Evolutionary conservation across 208 protist genomes (phyloP).

Genomic region (Strigomonas culicis): DNA sequence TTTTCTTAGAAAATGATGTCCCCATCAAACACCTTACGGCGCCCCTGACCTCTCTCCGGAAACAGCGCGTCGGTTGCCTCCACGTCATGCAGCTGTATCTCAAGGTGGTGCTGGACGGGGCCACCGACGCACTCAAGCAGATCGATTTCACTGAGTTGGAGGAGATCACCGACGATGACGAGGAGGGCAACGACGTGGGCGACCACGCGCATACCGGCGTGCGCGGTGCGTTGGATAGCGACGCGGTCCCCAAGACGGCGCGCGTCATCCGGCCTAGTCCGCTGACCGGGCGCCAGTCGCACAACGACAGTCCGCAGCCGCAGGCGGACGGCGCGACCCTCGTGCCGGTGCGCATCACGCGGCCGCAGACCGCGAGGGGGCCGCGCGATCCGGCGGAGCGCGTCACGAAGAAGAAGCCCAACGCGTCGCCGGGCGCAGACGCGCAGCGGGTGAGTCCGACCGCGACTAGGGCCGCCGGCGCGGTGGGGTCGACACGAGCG

Average conservation of each 20-base stretch:
- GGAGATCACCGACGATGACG: conserved; percentile 13
- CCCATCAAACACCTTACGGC: conserved; percentile 33
- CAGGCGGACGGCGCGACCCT: background rate
- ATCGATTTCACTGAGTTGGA: conserved; percentile 29
- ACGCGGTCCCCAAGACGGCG: background rate
- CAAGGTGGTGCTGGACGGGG: conserved; percentile 22
- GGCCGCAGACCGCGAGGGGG: background rate
- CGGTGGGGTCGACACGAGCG: no score
- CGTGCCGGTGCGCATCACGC: conserved; percentile 2
- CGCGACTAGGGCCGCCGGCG: background rate
- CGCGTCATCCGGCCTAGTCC: conserved; percentile 4
- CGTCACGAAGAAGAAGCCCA: conserved; percentile 20
- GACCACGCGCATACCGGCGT: background rate
- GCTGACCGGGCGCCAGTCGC: background rate
- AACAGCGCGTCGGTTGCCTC: conserved; percentile 30
- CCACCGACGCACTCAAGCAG: conserved; percentile 7
- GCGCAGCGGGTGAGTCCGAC: background rate
- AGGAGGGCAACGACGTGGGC: conserved; percentile 1
- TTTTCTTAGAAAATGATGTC: conserved; percentile 33
- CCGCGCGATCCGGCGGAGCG: background rate
- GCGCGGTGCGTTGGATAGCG: background rate
- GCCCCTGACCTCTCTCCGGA: conserved; percentile 38
- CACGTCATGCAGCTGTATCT: conserved; percentile 31
- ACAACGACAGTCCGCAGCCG: background rate
- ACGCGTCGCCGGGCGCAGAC: conserved; percentile 3